phyloP scores from a whole-genome alignment of 2,329 filamentous ascomycete species.

The Aspergillus alliaceus region DNA sequence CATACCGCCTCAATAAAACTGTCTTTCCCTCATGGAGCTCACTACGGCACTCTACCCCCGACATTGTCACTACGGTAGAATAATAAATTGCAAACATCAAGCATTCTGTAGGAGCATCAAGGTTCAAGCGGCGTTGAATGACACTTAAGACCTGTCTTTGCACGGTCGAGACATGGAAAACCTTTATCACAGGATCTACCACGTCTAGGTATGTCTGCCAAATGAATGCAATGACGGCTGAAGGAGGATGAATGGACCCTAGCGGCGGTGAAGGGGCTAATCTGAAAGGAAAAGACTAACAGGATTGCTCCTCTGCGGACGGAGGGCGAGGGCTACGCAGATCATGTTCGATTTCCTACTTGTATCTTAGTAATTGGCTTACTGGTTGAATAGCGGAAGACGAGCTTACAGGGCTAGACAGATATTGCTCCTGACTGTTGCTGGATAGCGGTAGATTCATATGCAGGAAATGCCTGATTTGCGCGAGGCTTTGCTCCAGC shows the following conservation, averaged over 20 bases:
- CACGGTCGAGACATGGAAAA: constrained; percentile 55
- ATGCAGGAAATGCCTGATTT: constrained; percentile 7
- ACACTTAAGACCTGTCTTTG: constrained; percentile 49
- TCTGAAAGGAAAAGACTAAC: not conserved
- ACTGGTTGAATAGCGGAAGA: not conserved
- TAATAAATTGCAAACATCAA: constrained; percentile 22
- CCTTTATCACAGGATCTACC: constrained; percentile 58
- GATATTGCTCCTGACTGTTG: not conserved
- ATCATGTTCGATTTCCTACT: not conserved
- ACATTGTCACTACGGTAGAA: constrained; percentile 13
- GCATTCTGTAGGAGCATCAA: constrained; percentile 5
- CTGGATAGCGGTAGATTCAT: not conserved
- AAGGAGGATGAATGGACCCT: constrained; percentile 1
- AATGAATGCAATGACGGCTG: constrained; percentile 7
- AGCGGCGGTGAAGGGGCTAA: not conserved
- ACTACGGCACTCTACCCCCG: constrained; percentile 10
- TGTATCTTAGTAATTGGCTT: not conserved
- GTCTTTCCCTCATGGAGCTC: constrained; percentile 14
- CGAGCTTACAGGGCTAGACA: not conserved
- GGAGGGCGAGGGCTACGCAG: not conserved
- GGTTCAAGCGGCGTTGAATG: constrained; percentile 12
- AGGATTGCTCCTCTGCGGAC: not conserved
- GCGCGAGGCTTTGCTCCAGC: constrained; percentile 1
- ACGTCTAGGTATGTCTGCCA: constrained; percentile 24
- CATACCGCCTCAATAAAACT: constrained; percentile 12